Evolutionary conservation across 495 filamentous ascomycete species (phyloP), one percentile per base, ranked within the genome.

Genomic region (Podospora comata): DNA sequence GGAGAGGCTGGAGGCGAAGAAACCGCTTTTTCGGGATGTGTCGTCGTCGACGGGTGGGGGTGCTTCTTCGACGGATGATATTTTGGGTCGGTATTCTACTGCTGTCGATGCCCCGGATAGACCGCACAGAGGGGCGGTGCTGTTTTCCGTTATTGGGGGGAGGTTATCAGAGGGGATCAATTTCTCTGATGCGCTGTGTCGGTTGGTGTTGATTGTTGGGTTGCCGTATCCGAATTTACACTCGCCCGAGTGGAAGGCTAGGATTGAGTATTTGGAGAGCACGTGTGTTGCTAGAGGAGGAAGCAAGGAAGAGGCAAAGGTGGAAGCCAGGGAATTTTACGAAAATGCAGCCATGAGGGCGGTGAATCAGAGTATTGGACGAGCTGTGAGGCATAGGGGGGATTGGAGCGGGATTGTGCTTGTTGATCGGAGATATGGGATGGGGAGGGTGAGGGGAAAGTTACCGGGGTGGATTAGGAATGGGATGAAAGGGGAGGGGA

Each of bases 161-260:
- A 95, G 93, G 70, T 86, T 99, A 79, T 94, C 91, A 64, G 95
- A 99, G 79, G 95, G 95, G 65, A 98, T 99, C 81, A 99, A 99
- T 78, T 99, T 99, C 83, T 93, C 93, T 16, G 95, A 99, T 76
- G 84, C 85, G 16, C 87, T 99, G 13, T 95, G 95, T 4, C 88
- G 95, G 54, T 93, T 91, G 60, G 92, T 99, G 53, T 76, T 97
- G 6, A 90, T 98, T 59, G 86, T 98, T 57, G 95, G 95, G 2
- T 82, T 98, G 0, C 95, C 95, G 1, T 99, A 95, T 75, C 94
- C 95, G 4, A 99, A 99, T 72, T 90, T 91, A 65, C 86, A 91
- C 73, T 92, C 90, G 11, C 89, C 93, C 15, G 91, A 97, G 71
- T 98, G 95, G 95, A 90, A 91, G 72, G 93, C 95, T 0, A 92